Evolutionary conservation across 1,139 yeast genomes (phyloP), one percentile per base, ranked within the genome.

Genomic region (Nakaseomyces glabratus): DNA sequence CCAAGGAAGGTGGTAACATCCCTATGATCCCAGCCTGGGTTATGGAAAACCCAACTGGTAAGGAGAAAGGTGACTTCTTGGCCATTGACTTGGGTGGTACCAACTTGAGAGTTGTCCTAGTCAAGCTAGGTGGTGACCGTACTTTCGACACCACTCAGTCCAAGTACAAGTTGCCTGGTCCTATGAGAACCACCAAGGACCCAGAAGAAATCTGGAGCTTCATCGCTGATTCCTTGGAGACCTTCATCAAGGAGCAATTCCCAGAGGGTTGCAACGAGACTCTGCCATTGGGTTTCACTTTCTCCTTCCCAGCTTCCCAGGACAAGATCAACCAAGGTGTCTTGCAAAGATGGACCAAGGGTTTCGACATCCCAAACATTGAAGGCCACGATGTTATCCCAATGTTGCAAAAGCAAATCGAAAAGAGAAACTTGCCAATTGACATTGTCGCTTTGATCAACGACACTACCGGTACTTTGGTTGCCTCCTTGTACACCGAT

Each of bases 1-100:
- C 85, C 39, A 73, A 74, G 57, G 52, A 64, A 34, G 93, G 93
- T 32, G 90, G 93, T 39, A 80, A 79, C 60, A 82, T 84, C 54
- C 97, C 97, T 40, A 90, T 88, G 98, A 85, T 81, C 55, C 94
- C 94, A 29, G 84, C 93, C 43, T 88, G 96, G 96, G 96, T 88
- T 36, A 68, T 85, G 72, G 93, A 82, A 52, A 79, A 68, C 68
- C 97, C 98, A 42, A 79, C 93, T 32, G 97, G 97, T 50, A 63
- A 75, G 47, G 98, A 90, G 61, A 70, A 69, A 30, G 98, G 98
- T 46, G 78, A 82, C 47, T 90, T 73, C 61, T 65, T 90, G 57
- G 96, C 97, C 36, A 80, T 90, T 44, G 98, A 90, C 61, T 73
- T 90, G 64, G 96, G 96, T 58, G 96, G 96, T 46, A 86, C 96